Evolutionary conservation across 2,329 filamentous ascomycete genomes (phyloP).

Genomic region (Fusarium torulosum): DNA sequence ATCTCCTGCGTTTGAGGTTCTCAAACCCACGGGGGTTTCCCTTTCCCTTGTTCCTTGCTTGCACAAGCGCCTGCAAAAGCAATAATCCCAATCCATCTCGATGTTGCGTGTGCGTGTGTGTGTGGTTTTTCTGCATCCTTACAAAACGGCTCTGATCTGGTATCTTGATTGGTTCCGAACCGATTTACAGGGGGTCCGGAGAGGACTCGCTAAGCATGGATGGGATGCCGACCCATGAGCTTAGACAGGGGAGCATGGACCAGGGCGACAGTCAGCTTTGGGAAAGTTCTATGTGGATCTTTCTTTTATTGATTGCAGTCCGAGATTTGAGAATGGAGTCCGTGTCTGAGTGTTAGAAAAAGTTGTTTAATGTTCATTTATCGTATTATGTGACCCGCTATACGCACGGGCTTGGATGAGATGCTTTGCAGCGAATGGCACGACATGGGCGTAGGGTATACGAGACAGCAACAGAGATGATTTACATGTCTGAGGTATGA

Average conservation of each 20-base stretch:
- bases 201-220: slow-evolving; percentile 26
- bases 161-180: slow-evolving; percentile 30
- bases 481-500: slow-evolving; percentile 17
- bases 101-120: slow-evolving; percentile 6
- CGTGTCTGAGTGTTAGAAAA: neutral
- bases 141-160: slow-evolving; percentile 31
- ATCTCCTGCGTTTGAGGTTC: slow-evolving; percentile 38
- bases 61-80: neutral
- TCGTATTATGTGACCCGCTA: slow-evolving; percentile 17
- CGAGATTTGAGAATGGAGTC: slow-evolving; percentile 39
- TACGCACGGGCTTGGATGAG: slow-evolving; percentile 6
- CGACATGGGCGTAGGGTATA: neutral
- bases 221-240: slow-evolving; percentile 8
- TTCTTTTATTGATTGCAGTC: slow-evolving; percentile 30
- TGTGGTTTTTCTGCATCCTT: neutral
- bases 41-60: neutral
- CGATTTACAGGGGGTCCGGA: slow-evolving; percentile 11
- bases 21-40: neutral
- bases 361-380: neutral
- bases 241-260: slow-evolving; percentile 21
- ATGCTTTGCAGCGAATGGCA: slow-evolving; percentile 12
- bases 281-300: neutral
- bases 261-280: slow-evolving; percentile 19
- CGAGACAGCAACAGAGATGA: neutral
- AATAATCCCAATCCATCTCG: slow-evolving; percentile 11